phyloP scores from a whole-genome alignment of 2,329 filamentous ascomycete species.

The Celoporthe dispersa region DNA sequence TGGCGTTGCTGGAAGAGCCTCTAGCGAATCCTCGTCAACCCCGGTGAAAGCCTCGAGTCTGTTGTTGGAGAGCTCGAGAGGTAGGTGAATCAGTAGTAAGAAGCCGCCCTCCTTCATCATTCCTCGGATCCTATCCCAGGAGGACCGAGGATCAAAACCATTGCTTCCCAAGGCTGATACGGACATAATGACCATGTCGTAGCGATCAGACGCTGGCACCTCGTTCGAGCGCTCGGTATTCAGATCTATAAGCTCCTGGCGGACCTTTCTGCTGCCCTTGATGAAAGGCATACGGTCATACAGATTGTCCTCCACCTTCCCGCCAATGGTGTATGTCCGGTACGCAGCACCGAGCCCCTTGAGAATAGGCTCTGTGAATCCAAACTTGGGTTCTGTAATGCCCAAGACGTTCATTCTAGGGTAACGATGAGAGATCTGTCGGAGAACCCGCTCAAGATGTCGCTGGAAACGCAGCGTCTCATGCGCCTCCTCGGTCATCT shows the following conservation, averaged over 20 bases:
- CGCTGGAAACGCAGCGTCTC: constrained; percentile 38
- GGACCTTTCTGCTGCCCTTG: constrained; percentile 30
- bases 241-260: constrained; percentile 33
- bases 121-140: constrained; percentile 29
- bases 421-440: constrained; percentile 46
- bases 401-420: constrained; percentile 46
- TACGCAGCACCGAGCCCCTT: constrained; percentile 39
- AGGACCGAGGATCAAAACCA: not conserved
- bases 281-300: constrained; percentile 25
- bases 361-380: constrained; percentile 40
- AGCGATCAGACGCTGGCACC: constrained; percentile 20
- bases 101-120: constrained; percentile 40
- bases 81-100: constrained; percentile 38
- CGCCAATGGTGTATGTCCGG: constrained; percentile 37
- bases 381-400: constrained; percentile 39
- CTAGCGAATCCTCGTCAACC: not conserved
- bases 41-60: constrained; percentile 29
- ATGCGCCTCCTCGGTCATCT: constrained; percentile 39
- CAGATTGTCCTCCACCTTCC: constrained; percentile 32
- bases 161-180: constrained; percentile 32
- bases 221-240: constrained; percentile 25
- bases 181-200: constrained; percentile 37
- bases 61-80: constrained; percentile 31
- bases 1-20: constrained; percentile 32
- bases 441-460: constrained; percentile 40